phyloP scores from a whole-genome alignment of 73 alveolate species.

The Paramecium sonneborni region DNA sequence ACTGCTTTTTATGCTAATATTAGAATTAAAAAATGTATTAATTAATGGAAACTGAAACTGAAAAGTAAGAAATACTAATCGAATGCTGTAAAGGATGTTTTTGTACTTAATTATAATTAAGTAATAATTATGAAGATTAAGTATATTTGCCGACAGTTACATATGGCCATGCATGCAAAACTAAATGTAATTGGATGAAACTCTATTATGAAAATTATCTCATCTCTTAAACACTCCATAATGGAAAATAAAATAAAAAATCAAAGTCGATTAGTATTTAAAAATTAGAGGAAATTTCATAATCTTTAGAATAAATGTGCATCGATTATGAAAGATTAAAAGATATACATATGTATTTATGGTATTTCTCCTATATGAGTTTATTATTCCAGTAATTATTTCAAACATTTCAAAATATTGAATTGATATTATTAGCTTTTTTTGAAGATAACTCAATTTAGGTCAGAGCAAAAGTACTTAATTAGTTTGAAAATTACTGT shows the following conservation, averaged over 20 bases:
- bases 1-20: not conserved
- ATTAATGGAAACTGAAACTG: not conserved
- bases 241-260: not conserved
- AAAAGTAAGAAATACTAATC: not conserved
- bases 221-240: not conserved
- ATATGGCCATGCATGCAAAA: conserved; percentile 18
- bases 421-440: conserved; percentile 1
- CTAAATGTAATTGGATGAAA: not conserved
- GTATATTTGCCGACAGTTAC: not conserved
- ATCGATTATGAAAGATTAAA: not conserved
- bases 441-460: conserved; percentile 27
- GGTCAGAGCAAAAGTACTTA: not conserved
- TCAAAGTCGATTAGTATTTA: not conserved
- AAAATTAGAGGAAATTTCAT: not conserved
- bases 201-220: not conserved
- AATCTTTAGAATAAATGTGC: not conserved
- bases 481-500: not conserved
- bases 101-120: not conserved
- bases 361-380: conserved; percentile 23
- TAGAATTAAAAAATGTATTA: not conserved
- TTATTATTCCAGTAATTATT: not conserved
- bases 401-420: not conserved
- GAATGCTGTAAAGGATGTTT: not conserved
- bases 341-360: not conserved
- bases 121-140: not conserved